These are phyloP conservation scores for Dactylorhiza incarnata DNA, from an alignment of 106 monocot species.

Conservation along the genomic window DNA sequence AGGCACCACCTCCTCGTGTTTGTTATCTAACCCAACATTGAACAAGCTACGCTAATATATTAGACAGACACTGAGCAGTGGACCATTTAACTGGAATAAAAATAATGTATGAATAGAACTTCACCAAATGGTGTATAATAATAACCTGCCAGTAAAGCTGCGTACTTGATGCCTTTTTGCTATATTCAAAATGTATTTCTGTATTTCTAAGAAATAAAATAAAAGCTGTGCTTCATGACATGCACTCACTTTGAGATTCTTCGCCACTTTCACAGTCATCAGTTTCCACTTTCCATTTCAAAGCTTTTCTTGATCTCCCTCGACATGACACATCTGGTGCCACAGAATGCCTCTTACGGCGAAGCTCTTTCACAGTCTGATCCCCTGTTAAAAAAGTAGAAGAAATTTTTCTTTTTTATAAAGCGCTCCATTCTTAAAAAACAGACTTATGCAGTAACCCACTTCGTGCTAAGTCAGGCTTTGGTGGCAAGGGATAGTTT, in stretches of 20 bases:
- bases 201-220: slow-evolving; percentile 1
- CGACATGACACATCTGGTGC: slow-evolving; percentile 58
- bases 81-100: neutral
- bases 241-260: slow-evolving; percentile 62
- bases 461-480: slow-evolving; percentile 58
- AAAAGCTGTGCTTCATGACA: neutral
- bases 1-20: too few species aligned
- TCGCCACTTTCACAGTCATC: slow-evolving; percentile 44
- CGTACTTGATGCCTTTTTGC: neutral
- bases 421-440: neutral
- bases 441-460: neutral
- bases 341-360: slow-evolving; percentile 68
- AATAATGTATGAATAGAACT: neutral
- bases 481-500: slow-evolving; percentile 86
- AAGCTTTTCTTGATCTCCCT: slow-evolving; percentile 66
- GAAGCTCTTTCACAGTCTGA: slow-evolving; percentile 63
- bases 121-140: neutral
- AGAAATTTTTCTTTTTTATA: neutral
- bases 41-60: too few species aligned
- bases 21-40: too few species aligned
- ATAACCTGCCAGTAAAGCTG: neutral
- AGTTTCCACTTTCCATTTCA: slow-evolving; percentile 53
- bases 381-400: slow-evolving; percentile 36
- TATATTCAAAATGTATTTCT: neutral
- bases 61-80: neutral